These are phyloP conservation scores for Sanghuangporus baumii DNA, from an alignment of 1,284 basidiomycete genomes.

Conservation along the genomic window DNA sequence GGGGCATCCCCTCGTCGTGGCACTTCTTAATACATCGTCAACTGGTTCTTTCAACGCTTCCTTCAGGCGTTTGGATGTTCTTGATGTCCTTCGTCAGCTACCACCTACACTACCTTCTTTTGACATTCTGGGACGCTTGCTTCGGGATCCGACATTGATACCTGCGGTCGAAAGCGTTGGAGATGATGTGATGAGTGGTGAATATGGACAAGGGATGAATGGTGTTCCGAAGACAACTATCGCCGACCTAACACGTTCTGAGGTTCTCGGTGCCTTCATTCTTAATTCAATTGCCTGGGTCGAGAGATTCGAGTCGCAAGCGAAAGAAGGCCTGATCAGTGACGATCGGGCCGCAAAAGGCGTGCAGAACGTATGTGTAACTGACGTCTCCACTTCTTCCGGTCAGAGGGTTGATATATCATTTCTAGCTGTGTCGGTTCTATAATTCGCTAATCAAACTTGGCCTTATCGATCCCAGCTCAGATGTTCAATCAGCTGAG, in stretches of 20 bases:
- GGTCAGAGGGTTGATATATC: not conserved
- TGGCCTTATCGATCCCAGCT: constrained; percentile 49
- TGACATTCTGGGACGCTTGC: constrained; percentile 60
- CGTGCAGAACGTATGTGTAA: constrained; percentile 53
- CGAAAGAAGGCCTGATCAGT: constrained; percentile 54
- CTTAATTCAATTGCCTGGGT: constrained; percentile 62
- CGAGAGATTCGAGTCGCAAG: constrained; percentile 58
- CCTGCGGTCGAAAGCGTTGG: constrained; percentile 3
- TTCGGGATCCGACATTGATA: constrained; percentile 51
- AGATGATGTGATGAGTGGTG: constrained; percentile 31
- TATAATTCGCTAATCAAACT: constrained; percentile 63
- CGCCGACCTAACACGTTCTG: constrained; percentile 52
- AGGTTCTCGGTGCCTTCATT: constrained; percentile 64
- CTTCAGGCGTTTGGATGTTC: constrained; percentile 37
- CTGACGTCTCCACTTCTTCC: not conserved
- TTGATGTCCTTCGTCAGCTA: constrained; percentile 51
- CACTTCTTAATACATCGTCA: constrained; percentile 36
- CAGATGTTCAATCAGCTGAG: constrained; percentile 63
- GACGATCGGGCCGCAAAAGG: constrained; percentile 69
- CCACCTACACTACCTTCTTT: constrained; percentile 68
- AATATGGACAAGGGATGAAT: constrained; percentile 16
- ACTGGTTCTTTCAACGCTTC: constrained; percentile 32
- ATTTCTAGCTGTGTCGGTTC: constrained; percentile 67
- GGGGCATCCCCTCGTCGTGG: constrained; percentile 56
- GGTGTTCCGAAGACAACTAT: constrained; percentile 41